These are phyloP conservation scores for Thermochaetoides thermophila DNA, from an alignment of 495 filamentous ascomycete species.

Conservation along the genomic window DNA sequence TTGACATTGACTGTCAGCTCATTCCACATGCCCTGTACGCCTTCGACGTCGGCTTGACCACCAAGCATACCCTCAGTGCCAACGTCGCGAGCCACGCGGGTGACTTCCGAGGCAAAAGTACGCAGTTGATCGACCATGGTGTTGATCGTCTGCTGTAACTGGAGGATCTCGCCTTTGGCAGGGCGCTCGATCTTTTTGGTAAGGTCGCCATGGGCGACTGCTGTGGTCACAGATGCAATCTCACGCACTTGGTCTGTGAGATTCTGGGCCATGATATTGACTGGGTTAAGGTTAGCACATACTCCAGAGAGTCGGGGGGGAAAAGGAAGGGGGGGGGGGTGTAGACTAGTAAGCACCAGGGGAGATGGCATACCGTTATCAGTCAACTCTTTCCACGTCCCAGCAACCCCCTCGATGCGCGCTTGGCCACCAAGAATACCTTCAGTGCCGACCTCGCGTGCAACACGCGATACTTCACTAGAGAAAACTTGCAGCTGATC, in stretches of 20 bases:
- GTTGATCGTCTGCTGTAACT: conserved; percentile 95
- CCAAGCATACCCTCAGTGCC: conserved; percentile 94
- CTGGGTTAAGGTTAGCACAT: too few relatives aligned
- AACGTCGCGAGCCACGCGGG: conserved; percentile 88
- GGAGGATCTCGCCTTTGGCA: conserved; percentile 87
- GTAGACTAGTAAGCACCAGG: background rate
- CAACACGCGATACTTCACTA: conserved; percentile 90
- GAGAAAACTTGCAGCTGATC: conserved; percentile 96
- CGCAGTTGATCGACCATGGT: conserved; percentile 98
- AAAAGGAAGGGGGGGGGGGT: background rate
- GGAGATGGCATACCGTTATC: conserved; percentile 57
- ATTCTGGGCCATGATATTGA: conserved; percentile 91
- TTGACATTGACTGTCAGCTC: conserved; percentile 97
- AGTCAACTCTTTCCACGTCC: conserved; percentile 96
- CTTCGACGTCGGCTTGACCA: conserved; percentile 90
- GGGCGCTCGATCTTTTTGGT: conserved; percentile 92
- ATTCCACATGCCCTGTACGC: conserved; percentile 76
- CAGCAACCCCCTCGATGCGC: conserved; percentile 84
- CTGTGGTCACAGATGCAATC: conserved; percentile 90
- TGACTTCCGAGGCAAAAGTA: conserved; percentile 95
- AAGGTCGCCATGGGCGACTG: conserved; percentile 90
- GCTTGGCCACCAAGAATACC: conserved; percentile 95
- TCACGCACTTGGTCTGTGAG: conserved; percentile 71
- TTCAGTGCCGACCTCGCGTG: conserved; percentile 94
- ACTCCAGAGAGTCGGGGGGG: too few relatives aligned